Evolutionary conservation across 73 alveolate species (phyloP).

Genomic region (Stentor roeselii): DNA sequence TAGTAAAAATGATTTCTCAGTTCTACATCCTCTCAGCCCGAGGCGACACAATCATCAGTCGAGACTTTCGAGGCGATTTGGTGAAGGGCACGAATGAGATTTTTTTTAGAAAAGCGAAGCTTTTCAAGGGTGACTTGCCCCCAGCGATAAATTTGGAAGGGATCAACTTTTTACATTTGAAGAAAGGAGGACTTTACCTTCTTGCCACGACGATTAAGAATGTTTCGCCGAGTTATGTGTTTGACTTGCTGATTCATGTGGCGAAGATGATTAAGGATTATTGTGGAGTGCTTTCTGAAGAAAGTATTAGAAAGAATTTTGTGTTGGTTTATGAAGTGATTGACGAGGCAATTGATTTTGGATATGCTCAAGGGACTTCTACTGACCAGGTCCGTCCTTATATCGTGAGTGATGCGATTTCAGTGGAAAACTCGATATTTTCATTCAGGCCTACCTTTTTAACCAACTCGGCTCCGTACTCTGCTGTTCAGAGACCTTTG

Average conservation of each 20-base stretch:
- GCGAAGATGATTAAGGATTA: conserved; percentile 66
- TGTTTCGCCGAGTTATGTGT: conserved; percentile 62
- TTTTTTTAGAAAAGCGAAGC: conserved; percentile 62
- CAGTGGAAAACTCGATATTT: conserved; percentile 37
- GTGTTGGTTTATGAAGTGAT: conserved; percentile 76
- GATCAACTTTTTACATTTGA: conserved; percentile 56
- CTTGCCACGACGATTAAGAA: conserved; percentile 61
- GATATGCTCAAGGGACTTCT: conserved; percentile 71
- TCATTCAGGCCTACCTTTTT: conserved; percentile 29
- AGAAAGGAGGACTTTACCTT: conserved; percentile 58
- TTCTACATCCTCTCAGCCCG: conserved; percentile 62
- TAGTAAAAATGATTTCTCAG: conserved; percentile 57
- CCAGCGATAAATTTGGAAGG: conserved; percentile 72
- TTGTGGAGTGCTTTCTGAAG: conserved; percentile 75
- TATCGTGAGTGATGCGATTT: conserved; percentile 71
- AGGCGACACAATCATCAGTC: conserved; percentile 65
- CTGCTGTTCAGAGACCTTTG: conserved; percentile 58
- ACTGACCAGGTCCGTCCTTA: conserved; percentile 74
- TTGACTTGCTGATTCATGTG: conserved; percentile 55
- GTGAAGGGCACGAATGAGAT: conserved; percentile 50
- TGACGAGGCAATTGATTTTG: conserved; percentile 82
- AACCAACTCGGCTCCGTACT: conserved; percentile 44
- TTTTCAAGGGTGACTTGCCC: conserved; percentile 71
- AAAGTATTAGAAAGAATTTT: conserved; percentile 67
- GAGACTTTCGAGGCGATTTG: conserved; percentile 63